Base-by-base conservation (phyloP, 225 moss, liverwort and hornwort genomes). In the Marchantia polymorpha region DNA sequence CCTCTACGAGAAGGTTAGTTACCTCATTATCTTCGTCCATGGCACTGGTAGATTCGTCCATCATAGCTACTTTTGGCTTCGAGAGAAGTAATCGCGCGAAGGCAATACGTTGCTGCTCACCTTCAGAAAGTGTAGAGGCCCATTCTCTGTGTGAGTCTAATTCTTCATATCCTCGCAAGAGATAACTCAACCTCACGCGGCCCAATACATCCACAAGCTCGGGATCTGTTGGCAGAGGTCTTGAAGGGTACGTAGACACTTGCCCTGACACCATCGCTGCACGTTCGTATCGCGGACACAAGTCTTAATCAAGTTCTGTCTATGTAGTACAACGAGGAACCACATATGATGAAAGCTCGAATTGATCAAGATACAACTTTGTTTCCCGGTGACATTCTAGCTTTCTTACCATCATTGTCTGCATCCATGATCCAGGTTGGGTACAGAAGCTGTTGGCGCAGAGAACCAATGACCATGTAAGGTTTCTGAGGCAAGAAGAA, bases 1-100 rank as follows among this genome's bases (percentile, higher is more conserved):
- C 39, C 39, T 2, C 39, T 5, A 39, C 5, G 39, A 58, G 58
- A 58, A 58, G 13, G 58, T 14, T 0, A 73, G 54, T 52, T 73
- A 88, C 88, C 88, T 88, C 88, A 77, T 85, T 88, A 69, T 85
- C 85, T 76, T 88, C 85, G 47, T 88, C 88, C 79, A 88, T 75
- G 26, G 88, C 88, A 55, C 83, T 85, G 0, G 88, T 88, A 22
- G 85, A 88, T 73, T 88, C 88, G 76, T 88, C 88, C 83, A 88
- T 53, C 6, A 88, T 63, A 14, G 85, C 88, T 19, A 88, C 59
- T 39, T 79, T 78, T 52, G 88, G 88, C 7, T 81, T 68, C 20
- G 83, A 70, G 17, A 88, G 75, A 5, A 88, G 30, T 12, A 88
- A 29, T 1, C 88, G 81, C 26, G 88, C 88, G 67, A 88, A 83